These are phyloP conservation scores for Akanthomyces dipterigenus DNA, from an alignment of 2,329 filamentous ascomycete species.

Conservation along the genomic window DNA sequence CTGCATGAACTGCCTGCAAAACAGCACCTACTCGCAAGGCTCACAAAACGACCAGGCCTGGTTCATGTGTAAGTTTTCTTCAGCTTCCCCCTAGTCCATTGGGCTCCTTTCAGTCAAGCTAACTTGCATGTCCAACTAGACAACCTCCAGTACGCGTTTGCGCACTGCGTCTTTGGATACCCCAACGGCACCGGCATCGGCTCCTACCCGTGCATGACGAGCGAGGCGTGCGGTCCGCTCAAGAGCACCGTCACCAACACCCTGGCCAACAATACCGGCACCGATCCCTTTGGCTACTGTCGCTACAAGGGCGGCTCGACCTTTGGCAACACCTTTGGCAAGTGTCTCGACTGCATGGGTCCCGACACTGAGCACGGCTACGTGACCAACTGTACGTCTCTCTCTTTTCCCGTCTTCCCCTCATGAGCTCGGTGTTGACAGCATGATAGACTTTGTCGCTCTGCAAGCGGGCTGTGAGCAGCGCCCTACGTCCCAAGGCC, in stretches of 20 bases:
- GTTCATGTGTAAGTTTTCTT: conserved; percentile 48
- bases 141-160: conserved; percentile 46
- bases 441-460: conserved; percentile 38
- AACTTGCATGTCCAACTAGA: conserved; percentile 27
- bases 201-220: conserved; percentile 44
- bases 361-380: conserved; percentile 35
- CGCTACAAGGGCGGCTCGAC: conserved; percentile 31
- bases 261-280: conserved; percentile 27
- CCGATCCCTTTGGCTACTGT: conserved; percentile 37
- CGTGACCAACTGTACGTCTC: conserved; percentile 43
- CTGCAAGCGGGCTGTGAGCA: conserved; percentile 46
- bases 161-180: conserved; percentile 46
- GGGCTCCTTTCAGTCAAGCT: not conserved
- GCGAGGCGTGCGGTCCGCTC: conserved; percentile 43
- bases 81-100: not conserved
- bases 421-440: not conserved
- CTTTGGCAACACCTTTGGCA: conserved; percentile 24
- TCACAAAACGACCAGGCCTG: conserved; percentile 46
- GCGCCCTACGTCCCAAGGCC: conserved; percentile 30
- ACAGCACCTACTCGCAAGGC: conserved; percentile 40
- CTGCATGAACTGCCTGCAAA: conserved; percentile 47
- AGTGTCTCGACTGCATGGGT: conserved; percentile 40
- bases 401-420: not conserved
- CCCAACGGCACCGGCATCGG: conserved; percentile 39
- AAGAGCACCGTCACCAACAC: conserved; percentile 33